These are phyloP conservation scores for Lentinus tigrinus DNA, from an alignment of 768 basidiomycete species.

Conservation along the genomic window DNA sequence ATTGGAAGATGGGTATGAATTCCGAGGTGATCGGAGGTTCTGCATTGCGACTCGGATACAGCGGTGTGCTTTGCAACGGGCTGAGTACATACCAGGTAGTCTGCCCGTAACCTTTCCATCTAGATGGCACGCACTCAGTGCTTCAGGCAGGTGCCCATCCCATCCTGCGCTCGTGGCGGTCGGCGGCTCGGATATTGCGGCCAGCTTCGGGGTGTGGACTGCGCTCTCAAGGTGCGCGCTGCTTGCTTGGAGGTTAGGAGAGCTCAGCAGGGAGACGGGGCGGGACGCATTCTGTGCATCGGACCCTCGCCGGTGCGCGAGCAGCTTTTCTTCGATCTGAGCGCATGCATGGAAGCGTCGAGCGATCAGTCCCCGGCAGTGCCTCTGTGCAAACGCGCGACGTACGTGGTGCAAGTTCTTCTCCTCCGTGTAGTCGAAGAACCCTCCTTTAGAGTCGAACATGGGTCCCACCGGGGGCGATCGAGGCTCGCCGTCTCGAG, in stretches of 20 bases:
- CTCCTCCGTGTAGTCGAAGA: slow-evolving; percentile 80
- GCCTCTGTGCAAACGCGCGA: slow-evolving; percentile 10
- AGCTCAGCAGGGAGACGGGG: slow-evolving; percentile 22
- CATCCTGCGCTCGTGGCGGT: background rate
- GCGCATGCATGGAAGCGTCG: background rate
- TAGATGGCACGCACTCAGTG: background rate
- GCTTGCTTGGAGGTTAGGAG: slow-evolving; percentile 14
- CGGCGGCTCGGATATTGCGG: slow-evolving; percentile 32
- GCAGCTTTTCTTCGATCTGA: slow-evolving; percentile 75
- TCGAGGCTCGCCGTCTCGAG: slow-evolving; percentile 8
- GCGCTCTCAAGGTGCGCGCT: slow-evolving; percentile 29
- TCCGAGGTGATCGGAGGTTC: slow-evolving; percentile 20
- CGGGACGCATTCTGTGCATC: slow-evolving; percentile 46
- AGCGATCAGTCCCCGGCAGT: background rate
- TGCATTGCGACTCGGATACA: slow-evolving; percentile 18
- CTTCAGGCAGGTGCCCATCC: slow-evolving; percentile 8
- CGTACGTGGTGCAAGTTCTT: slow-evolving; percentile 71
- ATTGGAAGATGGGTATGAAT: slow-evolving; percentile 50
- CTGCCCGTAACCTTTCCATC: slow-evolving; percentile 6
- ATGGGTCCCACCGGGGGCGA: slow-evolving; percentile 36
- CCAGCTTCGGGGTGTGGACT: slow-evolving; percentile 39
- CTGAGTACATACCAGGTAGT: slow-evolving; percentile 12
- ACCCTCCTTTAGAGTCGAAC: slow-evolving; percentile 63
- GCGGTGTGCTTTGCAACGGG: background rate
- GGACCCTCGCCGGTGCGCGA: slow-evolving; percentile 64